A percentile compares a stretch with the other conserved stretches of the same genome.
phyloP scores from a whole-genome alignment of 805 yeast genomes.

The Phaffomyces opuntiae region DNA sequence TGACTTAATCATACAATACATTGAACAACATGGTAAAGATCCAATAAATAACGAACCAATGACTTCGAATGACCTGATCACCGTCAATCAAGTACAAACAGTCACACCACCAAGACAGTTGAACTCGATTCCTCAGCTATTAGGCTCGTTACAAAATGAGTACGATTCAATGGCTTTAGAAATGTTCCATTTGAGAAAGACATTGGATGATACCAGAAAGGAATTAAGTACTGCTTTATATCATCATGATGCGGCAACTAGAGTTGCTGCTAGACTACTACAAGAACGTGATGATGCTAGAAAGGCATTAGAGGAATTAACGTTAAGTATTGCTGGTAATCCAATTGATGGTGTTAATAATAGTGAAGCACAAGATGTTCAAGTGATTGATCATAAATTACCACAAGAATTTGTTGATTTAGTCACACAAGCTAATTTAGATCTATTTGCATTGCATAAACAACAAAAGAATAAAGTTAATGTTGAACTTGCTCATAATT shows the following conservation, averaged over 20 bases:
- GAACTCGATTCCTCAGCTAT: slow-evolving; percentile 71
- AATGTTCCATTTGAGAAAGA: slow-evolving; percentile 67
- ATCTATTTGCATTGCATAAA: slow-evolving; percentile 17
- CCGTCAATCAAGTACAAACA: slow-evolving; percentile 25
- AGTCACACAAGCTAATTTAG: slow-evolving; percentile 11
- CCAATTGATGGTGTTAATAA: neutral
- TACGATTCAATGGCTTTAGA: slow-evolving; percentile 88
- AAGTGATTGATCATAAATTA: neutral
- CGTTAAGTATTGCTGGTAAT: slow-evolving; percentile 32
- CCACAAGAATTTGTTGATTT: slow-evolving; percentile 6
- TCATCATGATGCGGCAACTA: slow-evolving; percentile 83
- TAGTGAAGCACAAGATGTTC: neutral
- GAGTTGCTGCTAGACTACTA: slow-evolving; percentile 74
- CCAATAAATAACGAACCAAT: slow-evolving; percentile 68
- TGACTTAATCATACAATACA: slow-evolving; percentile 50
- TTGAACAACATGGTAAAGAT: slow-evolving; percentile 61
- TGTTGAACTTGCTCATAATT: slow-evolving; percentile 7
- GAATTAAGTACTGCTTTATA: slow-evolving; percentile 75
- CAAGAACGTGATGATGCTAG: slow-evolving; percentile 71
- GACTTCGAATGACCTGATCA: slow-evolving; percentile 49
- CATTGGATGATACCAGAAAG: slow-evolving; percentile 55
- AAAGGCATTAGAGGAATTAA: slow-evolving; percentile 52
- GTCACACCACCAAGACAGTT: slow-evolving; percentile 32
- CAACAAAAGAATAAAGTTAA: slow-evolving; percentile 18
- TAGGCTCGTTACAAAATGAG: slow-evolving; percentile 74